Evolutionary conservation across 2,329 filamentous ascomycete genomes (phyloP), one percentile per base, ranked within the genome.

Genomic region (Clarireedia monteithiana): DNA sequence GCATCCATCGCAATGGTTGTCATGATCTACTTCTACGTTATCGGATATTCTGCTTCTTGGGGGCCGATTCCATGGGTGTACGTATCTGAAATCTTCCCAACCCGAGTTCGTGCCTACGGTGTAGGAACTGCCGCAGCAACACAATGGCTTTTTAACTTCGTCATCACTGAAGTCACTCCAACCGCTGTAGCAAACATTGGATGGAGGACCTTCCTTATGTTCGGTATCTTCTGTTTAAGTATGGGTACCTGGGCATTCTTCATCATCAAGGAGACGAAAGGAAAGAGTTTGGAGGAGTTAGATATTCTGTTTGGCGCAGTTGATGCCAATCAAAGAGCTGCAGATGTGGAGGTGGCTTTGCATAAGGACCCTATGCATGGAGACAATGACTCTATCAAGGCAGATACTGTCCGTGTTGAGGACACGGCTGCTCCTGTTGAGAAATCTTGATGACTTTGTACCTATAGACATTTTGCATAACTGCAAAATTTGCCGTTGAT

Each of bases 131-230:
- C 77, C 0, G 84, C 85, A 0, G 83, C 81, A 1, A 86, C 82
- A 0, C 83, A 88, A 65, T 87, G 84, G 84, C 71, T 88, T 2
- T 88, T 88, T 71, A 88, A 78, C 66, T 80, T 78, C 66, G 69
- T 74, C 27, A 76, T 78, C 58, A 73, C 73, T 0, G 70, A 77
- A 26, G 67, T 71, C 15, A 78, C 77, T 0, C 77, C 77, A 0
- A 75, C 76, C 61, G 78, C 77, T 71, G 76, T 80, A 56, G 62
- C 66, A 1, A 69, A 72, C 48, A 68, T 79, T 58, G 71, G 72
- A 1, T 78, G 73, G 74, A 53, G 70, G 12, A 74, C 73, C 0
- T 78, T 77, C 60, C 61, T 77, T 4, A 68, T 78, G 58, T 78
- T 75, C 70, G 75, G 73, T 17, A 58, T 73, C 9, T 73, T 76